Conservation (phyloP, 169 alveolate species). For the Neospora caninum region DNA sequence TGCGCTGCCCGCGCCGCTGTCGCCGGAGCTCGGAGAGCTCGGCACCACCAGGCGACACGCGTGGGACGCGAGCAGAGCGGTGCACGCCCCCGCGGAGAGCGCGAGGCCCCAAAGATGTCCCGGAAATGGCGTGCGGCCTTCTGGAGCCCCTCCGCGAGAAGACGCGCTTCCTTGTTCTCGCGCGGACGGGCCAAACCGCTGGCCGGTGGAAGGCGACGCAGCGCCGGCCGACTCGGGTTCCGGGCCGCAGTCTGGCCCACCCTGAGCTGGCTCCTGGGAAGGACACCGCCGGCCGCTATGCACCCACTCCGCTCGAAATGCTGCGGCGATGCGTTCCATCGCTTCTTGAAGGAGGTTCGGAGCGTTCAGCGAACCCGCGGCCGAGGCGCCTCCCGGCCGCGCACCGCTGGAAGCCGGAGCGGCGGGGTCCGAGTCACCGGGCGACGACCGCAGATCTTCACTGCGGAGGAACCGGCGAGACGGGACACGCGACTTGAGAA, state of each 20-base stretch:
- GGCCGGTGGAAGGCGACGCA: background rate
- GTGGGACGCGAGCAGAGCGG: slow-evolving; percentile 32
- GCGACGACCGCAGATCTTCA: background rate
- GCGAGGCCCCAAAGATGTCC: slow-evolving; percentile 47
- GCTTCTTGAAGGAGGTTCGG: background rate
- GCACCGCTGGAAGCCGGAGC: background rate
- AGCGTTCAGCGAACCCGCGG: background rate
- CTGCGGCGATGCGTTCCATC: background rate
- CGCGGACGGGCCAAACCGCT: background rate
- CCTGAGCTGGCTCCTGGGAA: background rate
- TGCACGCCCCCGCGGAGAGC: slow-evolving; percentile 39
- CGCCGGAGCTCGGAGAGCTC: background rate
- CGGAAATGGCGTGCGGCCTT: background rate
- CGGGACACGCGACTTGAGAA: slow-evolving; percentile 1
- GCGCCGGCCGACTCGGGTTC: background rate
- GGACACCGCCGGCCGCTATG: background rate
- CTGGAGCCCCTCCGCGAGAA: background rate
- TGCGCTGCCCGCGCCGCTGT: background rate
- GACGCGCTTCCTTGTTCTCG: background rate
- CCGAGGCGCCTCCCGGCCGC: background rate
- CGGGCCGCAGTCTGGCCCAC: background rate
- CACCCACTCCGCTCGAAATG: background rate
- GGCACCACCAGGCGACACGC: background rate
- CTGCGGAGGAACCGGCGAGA: slow-evolving; percentile 28
- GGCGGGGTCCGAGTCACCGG: background rate